Conservation (phyloP, 2,329 filamentous ascomycete genomes). For the Scopulariopsis brevicaulis region DNA sequence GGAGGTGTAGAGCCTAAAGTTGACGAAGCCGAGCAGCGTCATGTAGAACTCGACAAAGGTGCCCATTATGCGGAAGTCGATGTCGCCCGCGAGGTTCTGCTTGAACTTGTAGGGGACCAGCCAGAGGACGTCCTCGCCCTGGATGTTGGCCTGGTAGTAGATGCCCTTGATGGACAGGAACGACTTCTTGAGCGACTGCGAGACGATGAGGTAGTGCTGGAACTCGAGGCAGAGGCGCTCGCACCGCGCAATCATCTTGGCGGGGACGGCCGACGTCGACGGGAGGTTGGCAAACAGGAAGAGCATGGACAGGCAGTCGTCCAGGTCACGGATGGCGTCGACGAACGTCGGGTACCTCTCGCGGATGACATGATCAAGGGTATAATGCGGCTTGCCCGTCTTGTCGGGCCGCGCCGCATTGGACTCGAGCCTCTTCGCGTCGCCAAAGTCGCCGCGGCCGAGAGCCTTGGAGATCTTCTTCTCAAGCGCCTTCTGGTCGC, state of each 20-base stretch:
- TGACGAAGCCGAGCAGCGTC: slow-evolving; percentile 88
- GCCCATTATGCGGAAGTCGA: slow-evolving; percentile 98
- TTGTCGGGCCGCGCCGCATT: slow-evolving; percentile 85
- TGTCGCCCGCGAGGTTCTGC: slow-evolving; percentile 82
- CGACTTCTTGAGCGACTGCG: slow-evolving; percentile 84
- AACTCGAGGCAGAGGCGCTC: slow-evolving; percentile 91
- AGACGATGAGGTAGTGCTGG: slow-evolving; percentile 92
- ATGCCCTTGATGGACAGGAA: slow-evolving; percentile 99
- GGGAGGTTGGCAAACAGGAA: slow-evolving; percentile 97
- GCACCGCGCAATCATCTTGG: slow-evolving; percentile 92
- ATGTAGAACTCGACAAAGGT: slow-evolving; percentile 99
- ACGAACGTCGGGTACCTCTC: slow-evolving; percentile 97
- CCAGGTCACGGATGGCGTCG: slow-evolving; percentile 85
- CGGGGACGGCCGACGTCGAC: slow-evolving; percentile 76
- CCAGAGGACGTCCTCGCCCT: slow-evolving; percentile 95
- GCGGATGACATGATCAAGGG: slow-evolving; percentile 91
- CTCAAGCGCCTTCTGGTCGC: slow-evolving; percentile 90
- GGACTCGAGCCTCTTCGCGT: slow-evolving; percentile 75
- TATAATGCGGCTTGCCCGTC: slow-evolving; percentile 80
- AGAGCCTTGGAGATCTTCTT: slow-evolving; percentile 96
- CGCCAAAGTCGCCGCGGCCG: slow-evolving; percentile 79
- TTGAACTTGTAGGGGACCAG: slow-evolving; percentile 97
- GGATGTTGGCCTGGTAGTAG: slow-evolving; percentile 96
- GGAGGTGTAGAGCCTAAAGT: slow-evolving; percentile 87
- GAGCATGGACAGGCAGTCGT: slow-evolving; percentile 93